Base-by-base conservation (phyloP, 148 eudicot species). In the Drosera capensis region DNA sequence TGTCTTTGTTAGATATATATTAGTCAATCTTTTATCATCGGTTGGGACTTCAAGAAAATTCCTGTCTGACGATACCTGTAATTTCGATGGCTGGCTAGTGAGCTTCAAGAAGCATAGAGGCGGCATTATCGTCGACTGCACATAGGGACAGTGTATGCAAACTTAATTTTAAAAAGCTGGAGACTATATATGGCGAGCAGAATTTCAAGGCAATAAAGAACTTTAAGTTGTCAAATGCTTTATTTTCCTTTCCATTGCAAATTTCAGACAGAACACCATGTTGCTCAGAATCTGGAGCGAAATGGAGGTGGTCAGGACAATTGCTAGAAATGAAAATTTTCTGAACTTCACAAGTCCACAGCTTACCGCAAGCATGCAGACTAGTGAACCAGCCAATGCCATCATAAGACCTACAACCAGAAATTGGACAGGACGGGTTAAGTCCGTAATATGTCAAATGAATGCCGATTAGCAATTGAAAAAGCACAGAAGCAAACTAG, bases 121-220 rank as follows among this genome's bases (percentile, higher is more conserved):
- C 56, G 95, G 95, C 59, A 84, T 49, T 31, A 84, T 70, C n/a
- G 77, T 48, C 2, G 85, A 68, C 90, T 80, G 77, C 45, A 55
- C 1, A 54, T 20, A 52, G 18, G 28, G 6, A 26, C 23, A 20
- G 7, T 4, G 14, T 6, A 28, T 28, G 31, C 9, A 3, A 28
- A 3, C 9, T 28, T 9, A 28, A 9, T 28, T 3, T 4, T 28
- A 3, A 9, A 28, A 28, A 28, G 0, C 1, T 13, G 14, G 17
- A 17, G 20, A 16, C 16, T 4, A 17, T 31, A 20, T 8, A 20
- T 11, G 21, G 28, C 2, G 9, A 50, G 28, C 2, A 9, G 14
- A 8, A 36, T 1, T 14, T 5, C 18, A 28, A 28, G 31, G 31
- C 9, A 28, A 9, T 3, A 28, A 9, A 28, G 4, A 28, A 28